These are phyloP conservation scores for Hymenoscyphus infarciens DNA, from an alignment of 2,329 filamentous ascomycete genomes.

Conservation along the genomic window DNA sequence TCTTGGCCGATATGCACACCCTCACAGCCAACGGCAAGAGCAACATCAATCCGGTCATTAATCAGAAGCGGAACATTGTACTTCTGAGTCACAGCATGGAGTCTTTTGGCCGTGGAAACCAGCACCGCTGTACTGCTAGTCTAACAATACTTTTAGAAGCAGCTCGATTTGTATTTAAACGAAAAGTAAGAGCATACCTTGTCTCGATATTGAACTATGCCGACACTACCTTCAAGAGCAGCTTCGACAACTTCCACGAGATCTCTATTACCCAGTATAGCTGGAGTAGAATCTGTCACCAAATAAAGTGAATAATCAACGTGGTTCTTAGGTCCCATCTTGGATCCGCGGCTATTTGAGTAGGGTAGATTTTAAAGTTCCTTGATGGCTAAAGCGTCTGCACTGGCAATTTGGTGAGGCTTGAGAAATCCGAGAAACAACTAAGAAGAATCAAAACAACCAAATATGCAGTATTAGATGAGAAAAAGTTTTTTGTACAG, in stretches of 20 bases:
- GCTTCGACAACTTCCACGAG: slow-evolving; percentile 70
- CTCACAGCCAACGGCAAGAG: slow-evolving; percentile 78
- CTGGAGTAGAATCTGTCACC: slow-evolving; percentile 88
- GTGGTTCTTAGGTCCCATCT: slow-evolving; percentile 27
- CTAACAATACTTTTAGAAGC: background rate
- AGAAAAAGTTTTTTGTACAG: background rate
- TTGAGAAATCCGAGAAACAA: background rate
- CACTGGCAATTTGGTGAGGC: background rate
- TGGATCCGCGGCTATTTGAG: background rate
- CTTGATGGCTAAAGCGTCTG: background rate
- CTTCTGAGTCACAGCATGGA: slow-evolving; percentile 67
- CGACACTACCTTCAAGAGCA: slow-evolving; percentile 75
- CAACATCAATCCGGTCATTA: slow-evolving; percentile 90
- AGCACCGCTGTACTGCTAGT: slow-evolving; percentile 68
- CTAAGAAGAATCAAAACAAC: background rate
- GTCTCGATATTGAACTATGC: slow-evolving; percentile 86
- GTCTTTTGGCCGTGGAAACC: slow-evolving; percentile 63
- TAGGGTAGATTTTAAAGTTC: background rate
- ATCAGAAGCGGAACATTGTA: slow-evolving; percentile 78
- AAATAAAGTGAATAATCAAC: slow-evolving; percentile 82
- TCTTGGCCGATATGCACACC: slow-evolving; percentile 95
- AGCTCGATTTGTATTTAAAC: too few relatives aligned
- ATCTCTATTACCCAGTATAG: slow-evolving; percentile 70
- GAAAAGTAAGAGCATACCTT: slow-evolving; percentile 45
- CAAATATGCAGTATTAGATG: background rate